Percentiles rank a stretch among this genome's conserved stretches.
These are phyloP conservation scores for Bretschneidera sinensis DNA, from an alignment of 345 rosid species.

Conservation along the genomic window DNA sequence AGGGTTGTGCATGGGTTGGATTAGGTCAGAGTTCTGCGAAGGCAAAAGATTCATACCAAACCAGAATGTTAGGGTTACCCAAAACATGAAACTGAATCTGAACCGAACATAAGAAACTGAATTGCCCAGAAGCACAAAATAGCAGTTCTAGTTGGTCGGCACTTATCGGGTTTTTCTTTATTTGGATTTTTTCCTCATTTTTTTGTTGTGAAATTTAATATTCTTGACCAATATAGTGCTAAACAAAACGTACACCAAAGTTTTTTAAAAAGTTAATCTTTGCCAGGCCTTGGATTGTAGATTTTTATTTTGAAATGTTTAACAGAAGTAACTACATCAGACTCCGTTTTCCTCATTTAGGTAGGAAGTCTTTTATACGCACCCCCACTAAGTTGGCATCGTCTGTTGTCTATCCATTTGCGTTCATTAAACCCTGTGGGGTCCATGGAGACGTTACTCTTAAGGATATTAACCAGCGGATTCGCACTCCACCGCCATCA, in stretches of 20 bases:
- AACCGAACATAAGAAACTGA: background rate
- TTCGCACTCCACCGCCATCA: slow-evolving; percentile 58
- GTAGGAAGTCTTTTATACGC: slow-evolving; percentile 60
- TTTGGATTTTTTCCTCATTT: background rate
- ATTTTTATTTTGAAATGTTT: slow-evolving; percentile 1
- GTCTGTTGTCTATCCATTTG: slow-evolving; percentile 83
- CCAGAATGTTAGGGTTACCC: background rate
- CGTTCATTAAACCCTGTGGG: slow-evolving; percentile 89
- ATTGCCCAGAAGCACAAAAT: background rate
- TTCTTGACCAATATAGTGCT: no score
- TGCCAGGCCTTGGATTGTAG: background rate
- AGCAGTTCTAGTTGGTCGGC: background rate
- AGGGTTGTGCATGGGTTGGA: no score
- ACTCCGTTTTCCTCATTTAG: slow-evolving; percentile 29
- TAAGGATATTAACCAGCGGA: slow-evolving; percentile 90
- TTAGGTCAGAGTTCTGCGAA: no score
- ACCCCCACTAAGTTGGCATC: slow-evolving; percentile 70
- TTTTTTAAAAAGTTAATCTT: no score
- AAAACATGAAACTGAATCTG: background rate
- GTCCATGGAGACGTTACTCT: slow-evolving; percentile 85
- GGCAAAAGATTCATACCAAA: background rate
- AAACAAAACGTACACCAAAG: no score
- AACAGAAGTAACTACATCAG: slow-evolving; percentile 4
- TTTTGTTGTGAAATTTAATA: background rate
- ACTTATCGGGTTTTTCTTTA: background rate